Evolutionary conservation across 2,329 filamentous ascomycete genomes (phyloP).

Genomic region (Cladophialophora carrionii): DNA sequence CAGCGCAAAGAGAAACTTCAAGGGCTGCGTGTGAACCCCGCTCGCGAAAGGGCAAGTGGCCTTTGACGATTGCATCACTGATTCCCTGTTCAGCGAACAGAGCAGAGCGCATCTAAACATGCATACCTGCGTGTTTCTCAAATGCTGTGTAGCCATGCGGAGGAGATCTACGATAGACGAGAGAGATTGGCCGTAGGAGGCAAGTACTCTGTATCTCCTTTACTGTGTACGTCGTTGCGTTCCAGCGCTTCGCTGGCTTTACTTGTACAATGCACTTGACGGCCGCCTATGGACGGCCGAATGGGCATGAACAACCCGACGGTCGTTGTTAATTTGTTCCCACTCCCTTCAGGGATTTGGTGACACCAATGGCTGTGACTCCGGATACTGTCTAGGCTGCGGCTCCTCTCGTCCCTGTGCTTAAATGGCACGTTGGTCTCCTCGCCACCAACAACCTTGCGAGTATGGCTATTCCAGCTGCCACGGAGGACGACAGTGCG

Average conservation of each 20-base stretch:
- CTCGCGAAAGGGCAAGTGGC: neutral
- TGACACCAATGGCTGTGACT: neutral
- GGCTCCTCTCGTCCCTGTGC: neutral
- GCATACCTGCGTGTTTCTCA: neutral
- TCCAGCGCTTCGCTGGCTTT: neutral
- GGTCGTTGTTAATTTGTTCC: neutral
- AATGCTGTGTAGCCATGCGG: neutral
- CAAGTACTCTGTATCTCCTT: neutral
- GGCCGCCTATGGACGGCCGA: no score
- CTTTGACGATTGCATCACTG: neutral
- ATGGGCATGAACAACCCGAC: neutral
- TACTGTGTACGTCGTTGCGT: neutral
- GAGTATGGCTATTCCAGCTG: neutral
- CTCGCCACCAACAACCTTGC: neutral
- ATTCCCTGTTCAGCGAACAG: neutral
- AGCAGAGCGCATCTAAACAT: neutral
- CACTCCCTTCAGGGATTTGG: neutral
- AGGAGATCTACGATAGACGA: neutral
- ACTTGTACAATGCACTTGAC: no score
- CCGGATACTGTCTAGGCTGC: neutral
- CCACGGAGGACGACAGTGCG: constrained; percentile 5
- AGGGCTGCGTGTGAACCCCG: no score
- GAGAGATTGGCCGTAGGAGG: neutral
- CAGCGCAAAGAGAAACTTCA: no score
- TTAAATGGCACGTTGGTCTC: neutral